These are phyloP conservation scores for Lunularia cruciata DNA, from an alignment of 225 moss, liverwort and hornwort genomes.

Conservation along the genomic window DNA sequence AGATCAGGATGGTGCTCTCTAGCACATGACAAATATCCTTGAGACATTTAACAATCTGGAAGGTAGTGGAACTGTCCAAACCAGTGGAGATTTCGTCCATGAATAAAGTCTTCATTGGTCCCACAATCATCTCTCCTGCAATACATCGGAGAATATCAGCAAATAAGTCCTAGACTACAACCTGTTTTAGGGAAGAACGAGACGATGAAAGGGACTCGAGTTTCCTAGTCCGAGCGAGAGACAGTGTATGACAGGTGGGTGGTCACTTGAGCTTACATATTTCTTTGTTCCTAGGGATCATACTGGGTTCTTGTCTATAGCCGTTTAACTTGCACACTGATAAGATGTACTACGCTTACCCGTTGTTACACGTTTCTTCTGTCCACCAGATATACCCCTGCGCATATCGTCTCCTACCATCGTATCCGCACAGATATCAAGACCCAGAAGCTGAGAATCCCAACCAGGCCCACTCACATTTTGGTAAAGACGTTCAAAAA, in stretches of 20 bases:
- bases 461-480: conserved; percentile 29
- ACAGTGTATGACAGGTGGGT: no score
- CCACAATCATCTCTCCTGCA: conserved; percentile 35
- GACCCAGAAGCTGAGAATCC: conserved; percentile 52
- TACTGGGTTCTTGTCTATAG: no score
- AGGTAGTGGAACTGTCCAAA: conserved; percentile 34
- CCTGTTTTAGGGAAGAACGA: not conserved
- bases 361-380: conserved; percentile 73
- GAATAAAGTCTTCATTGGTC: conserved; percentile 25
- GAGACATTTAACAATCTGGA: conserved; percentile 26
- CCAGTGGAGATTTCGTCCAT: conserved; percentile 36
- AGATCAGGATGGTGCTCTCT: conserved; percentile 28
- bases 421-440: conserved; percentile 69
- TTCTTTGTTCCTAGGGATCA: no score
- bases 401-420: conserved; percentile 68
- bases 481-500: conserved; percentile 47
- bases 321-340: no score
- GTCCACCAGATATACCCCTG: conserved; percentile 78
- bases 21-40: conserved; percentile 22
- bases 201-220: not conserved
- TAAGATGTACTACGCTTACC: conserved; percentile 22
- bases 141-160: not conserved
- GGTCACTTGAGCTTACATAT: no score
- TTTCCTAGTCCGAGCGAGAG: no score
- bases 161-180: not conserved